Evolutionary conservation across 2,329 filamentous ascomycete genomes (phyloP).

Genomic region (Fusarium goolgardi): DNA sequence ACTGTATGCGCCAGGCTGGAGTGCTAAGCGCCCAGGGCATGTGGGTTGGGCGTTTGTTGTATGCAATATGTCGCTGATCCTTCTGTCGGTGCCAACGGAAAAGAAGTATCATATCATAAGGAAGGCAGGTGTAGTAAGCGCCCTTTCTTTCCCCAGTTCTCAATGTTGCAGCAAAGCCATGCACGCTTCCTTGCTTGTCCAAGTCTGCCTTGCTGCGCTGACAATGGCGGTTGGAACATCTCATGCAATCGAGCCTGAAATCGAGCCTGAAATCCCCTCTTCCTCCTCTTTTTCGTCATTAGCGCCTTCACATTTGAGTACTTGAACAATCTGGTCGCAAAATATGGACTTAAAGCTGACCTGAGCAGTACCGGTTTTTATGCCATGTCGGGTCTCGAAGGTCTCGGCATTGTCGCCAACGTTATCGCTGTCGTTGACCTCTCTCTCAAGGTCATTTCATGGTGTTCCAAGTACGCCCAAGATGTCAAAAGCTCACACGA

Average conservation of each 20-base stretch:
- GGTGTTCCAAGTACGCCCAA: slow-evolving; percentile 52
- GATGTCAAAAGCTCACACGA: slow-evolving; percentile 48
- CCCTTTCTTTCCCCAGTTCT: background rate
- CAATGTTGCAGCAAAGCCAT: background rate
- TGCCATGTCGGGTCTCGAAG: slow-evolving; percentile 11
- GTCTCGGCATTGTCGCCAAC: background rate
- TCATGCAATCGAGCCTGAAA: background rate
- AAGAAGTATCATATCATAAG: no score
- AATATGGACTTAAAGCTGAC: background rate
- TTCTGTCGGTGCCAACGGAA: no score
- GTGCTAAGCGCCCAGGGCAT: background rate
- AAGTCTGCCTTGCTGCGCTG: background rate
- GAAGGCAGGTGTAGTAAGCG: no score
- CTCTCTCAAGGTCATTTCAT: background rate
- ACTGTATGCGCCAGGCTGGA: background rate
- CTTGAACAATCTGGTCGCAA: background rate
- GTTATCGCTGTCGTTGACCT: background rate
- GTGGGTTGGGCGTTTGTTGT: background rate
- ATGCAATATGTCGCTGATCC: background rate
- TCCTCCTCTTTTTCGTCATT: background rate
- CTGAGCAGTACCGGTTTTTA: background rate
- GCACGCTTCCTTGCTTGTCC: background rate
- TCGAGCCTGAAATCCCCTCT: background rate
- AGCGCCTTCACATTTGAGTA: background rate
- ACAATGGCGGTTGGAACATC: background rate